Evolutionary conservation across 2,329 filamentous ascomycete genomes (phyloP).

Genomic region (Aspergillus sp.): DNA sequence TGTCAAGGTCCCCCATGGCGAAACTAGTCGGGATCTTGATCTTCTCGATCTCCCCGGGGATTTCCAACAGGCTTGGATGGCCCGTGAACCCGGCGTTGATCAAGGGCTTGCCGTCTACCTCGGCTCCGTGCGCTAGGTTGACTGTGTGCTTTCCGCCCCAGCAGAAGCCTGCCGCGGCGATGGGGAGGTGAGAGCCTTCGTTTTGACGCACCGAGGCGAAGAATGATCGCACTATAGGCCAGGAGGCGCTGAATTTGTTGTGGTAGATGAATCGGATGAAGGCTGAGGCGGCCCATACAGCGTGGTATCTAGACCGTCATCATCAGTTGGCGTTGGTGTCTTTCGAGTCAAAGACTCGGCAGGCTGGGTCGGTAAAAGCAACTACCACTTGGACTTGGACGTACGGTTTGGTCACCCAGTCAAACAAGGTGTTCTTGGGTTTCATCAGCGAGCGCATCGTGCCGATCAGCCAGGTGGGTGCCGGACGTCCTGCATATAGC

Average conservation of each 20-base stretch:
- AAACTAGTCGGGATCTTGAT: conserved; percentile 23
- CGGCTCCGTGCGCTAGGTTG: conserved; percentile 45
- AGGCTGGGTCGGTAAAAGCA: too few species aligned
- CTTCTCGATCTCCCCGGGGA: conserved; percentile 49
- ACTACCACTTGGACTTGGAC: neutral
- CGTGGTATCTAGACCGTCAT: conserved; percentile 14
- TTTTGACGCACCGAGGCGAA: conserved; percentile 36
- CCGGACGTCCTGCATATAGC: conserved; percentile 12
- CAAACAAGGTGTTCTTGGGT: conserved; percentile 2
- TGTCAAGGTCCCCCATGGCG: conserved; percentile 26
- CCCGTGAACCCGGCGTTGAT: conserved; percentile 55
- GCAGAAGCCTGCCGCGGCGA: conserved; percentile 61
- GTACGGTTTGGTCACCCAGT: conserved; percentile 22
- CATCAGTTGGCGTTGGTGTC: neutral
- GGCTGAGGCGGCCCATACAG: conserved; percentile 7
- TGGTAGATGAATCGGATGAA: conserved; percentile 24
- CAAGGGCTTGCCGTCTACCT: conserved; percentile 32
- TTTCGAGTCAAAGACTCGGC: too few species aligned
- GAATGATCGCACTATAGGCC: conserved; percentile 40
- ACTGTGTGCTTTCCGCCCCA: conserved; percentile 61
- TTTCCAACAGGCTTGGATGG: conserved; percentile 51
- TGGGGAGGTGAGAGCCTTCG: conserved; percentile 34
- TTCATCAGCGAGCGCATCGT: conserved; percentile 8
- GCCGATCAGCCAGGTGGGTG: conserved; percentile 12
- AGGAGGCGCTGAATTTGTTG: conserved; percentile 25